Percentiles rank a stretch among this genome's conserved stretches.
These are phyloP conservation scores for Berberis vulgaris DNA, from an alignment of 164 flowering plant species.

Conservation along the genomic window DNA sequence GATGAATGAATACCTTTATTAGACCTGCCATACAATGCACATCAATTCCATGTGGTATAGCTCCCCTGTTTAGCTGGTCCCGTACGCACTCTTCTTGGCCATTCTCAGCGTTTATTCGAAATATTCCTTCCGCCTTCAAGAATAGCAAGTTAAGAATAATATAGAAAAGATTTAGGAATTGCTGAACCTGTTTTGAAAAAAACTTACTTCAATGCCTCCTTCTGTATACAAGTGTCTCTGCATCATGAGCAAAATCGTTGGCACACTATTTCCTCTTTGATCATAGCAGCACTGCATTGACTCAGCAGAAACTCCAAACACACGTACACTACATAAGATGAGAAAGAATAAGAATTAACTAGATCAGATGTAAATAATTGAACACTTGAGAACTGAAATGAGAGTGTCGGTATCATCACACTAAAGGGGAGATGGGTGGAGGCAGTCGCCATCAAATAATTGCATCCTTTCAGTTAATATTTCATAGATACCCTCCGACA, in stretches of 20 bases:
- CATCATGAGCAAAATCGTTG: slow-evolving; percentile 87
- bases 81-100: slow-evolving; percentile 27
- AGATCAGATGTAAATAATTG: background rate
- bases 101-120: slow-evolving; percentile 31
- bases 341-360: background rate
- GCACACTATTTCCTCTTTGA: slow-evolving; percentile 79
- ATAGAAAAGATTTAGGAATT: background rate
- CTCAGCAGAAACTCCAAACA: slow-evolving; percentile 90
- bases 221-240: slow-evolving; percentile 66
- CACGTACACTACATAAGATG: slow-evolving; percentile 52
- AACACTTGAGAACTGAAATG: background rate
- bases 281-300: slow-evolving; percentile 96
- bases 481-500: too few species aligned
- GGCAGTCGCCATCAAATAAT: too few species aligned
- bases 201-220: slow-evolving; percentile 77
- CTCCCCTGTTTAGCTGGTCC: slow-evolving; percentile 27
- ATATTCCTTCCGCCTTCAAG: slow-evolving; percentile 32
- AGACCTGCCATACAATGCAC: slow-evolving; percentile 32
- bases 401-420: too few species aligned
- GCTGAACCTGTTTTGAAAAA: background rate
- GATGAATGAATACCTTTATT: slow-evolving; percentile 21
- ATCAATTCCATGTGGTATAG: slow-evolving; percentile 24
- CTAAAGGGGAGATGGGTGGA: too few species aligned
- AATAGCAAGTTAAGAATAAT: background rate
- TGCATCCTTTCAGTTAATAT: too few species aligned